A percentile compares a stretch with the other conserved stretches of the same genome.
Conservation (phyloP, 306 rosid species). For the Parietaria judaica region DNA sequence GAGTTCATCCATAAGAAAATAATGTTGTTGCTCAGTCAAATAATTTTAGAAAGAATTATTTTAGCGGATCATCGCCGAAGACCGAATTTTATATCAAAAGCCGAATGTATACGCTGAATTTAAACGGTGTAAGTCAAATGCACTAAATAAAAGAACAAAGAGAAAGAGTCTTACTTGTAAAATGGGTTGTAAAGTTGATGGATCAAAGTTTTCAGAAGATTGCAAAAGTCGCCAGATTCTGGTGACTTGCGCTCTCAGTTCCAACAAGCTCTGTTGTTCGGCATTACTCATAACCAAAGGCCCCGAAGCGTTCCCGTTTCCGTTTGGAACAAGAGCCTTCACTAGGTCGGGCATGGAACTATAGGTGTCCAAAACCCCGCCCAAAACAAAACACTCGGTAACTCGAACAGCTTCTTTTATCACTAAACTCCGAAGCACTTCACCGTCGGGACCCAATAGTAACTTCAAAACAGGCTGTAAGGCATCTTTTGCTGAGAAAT, state of each 20-base stretch:
- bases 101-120: no score
- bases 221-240: constrained; percentile 69
- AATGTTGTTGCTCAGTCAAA: no score
- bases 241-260: constrained; percentile 69
- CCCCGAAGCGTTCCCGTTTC: constrained; percentile 33
- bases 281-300: constrained; percentile 48
- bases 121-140: no score
- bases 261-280: constrained; percentile 57
- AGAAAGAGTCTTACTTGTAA: constrained; percentile 50
- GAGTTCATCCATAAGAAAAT: not conserved
- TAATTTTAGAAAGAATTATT: no score
- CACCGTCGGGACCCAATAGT: constrained; percentile 77
- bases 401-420: constrained; percentile 81
- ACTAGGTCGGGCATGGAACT: constrained; percentile 51
- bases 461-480: constrained; percentile 85
- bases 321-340: constrained; percentile 49
- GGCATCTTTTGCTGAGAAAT: constrained; percentile 81
- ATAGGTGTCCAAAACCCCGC: constrained; percentile 52
- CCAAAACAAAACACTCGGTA: constrained; percentile 66
- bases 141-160: not conserved
- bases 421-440: constrained; percentile 56
- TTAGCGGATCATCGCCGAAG: no score
- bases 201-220: constrained; percentile 71
- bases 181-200: constrained; percentile 61
- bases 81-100: no score